Evolutionary conservation across 768 basidiomycete genomes (phyloP).

Genomic region (Pleurotus giganteus): DNA sequence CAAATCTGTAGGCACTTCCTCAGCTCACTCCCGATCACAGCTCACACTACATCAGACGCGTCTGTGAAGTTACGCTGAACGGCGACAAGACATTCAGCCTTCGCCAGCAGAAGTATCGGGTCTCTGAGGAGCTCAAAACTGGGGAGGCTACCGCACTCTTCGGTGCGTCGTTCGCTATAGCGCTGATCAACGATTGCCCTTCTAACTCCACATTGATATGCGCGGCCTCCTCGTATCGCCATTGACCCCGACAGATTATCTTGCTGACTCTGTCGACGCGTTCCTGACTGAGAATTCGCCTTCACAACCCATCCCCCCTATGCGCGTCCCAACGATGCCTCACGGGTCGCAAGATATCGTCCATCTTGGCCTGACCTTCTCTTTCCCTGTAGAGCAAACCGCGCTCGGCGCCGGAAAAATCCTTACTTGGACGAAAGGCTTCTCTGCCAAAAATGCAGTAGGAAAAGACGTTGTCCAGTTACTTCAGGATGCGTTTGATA

Average conservation of each 20-base stretch:
- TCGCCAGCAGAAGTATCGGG: slow-evolving; percentile 95
- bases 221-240: slow-evolving; percentile 4
- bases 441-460: slow-evolving; percentile 73
- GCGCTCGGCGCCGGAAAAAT: slow-evolving; percentile 89
- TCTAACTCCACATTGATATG: slow-evolving; percentile 10
- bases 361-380: slow-evolving; percentile 89
- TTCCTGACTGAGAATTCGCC: slow-evolving; percentile 72
- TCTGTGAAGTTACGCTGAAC: slow-evolving; percentile 90
- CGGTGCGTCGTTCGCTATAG: slow-evolving; percentile 44
- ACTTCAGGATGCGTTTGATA: slow-evolving; percentile 79
- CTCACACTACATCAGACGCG: slow-evolving; percentile 58
- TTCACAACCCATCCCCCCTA: slow-evolving; percentile 36
- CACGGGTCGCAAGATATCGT: slow-evolving; percentile 31
- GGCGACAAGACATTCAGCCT: slow-evolving; percentile 89
- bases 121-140: slow-evolving; percentile 89
- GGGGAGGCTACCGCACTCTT: slow-evolving; percentile 88
- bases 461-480: slow-evolving; percentile 78
- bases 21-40: background rate
- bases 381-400: slow-evolving; percentile 96
- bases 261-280: slow-evolving; percentile 94
- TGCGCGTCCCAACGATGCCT: slow-evolving; percentile 13
- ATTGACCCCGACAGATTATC: slow-evolving; percentile 69
- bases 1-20: slow-evolving; percentile 75
- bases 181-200: background rate
- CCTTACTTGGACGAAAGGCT: slow-evolving; percentile 94